phyloP scores from a whole-genome alignment of 2,329 filamentous ascomycete species.

The Pseudopyricularia javanii region DNA sequence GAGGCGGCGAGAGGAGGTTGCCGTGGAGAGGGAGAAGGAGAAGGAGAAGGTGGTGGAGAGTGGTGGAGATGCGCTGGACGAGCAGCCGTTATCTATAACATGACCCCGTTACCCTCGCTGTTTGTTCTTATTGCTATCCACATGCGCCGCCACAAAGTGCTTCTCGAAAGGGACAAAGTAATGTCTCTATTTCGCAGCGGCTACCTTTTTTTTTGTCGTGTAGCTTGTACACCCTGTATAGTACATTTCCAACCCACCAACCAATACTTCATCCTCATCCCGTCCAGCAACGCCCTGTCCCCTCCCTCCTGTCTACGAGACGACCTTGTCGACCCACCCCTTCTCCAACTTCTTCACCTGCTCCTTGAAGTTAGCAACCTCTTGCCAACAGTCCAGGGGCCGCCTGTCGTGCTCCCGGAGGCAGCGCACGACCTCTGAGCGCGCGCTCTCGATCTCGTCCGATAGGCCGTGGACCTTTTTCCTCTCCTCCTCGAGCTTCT shows the following conservation, averaged over 20 bases:
- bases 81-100: neutral
- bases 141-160: neutral
- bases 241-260: neutral
- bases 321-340: slow-evolving; percentile 75
- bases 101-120: neutral
- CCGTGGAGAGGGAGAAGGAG: neutral
- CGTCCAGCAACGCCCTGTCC: neutral
- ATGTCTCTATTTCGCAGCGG: neutral
- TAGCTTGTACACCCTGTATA: neutral
- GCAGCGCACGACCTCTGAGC: slow-evolving; percentile 66
- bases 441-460: slow-evolving; percentile 59
- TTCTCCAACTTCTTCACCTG: slow-evolving; percentile 81
- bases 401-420: slow-evolving; percentile 73
- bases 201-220: neutral
- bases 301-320: slow-evolving; percentile 22
- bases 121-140: neutral
- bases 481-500: slow-evolving; percentile 49
- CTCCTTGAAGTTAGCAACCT: slow-evolving; percentile 82
- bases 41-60: too few relatives aligned
- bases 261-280: too few relatives aligned
- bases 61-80: neutral
- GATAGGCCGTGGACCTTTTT: slow-evolving; percentile 59
- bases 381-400: slow-evolving; percentile 87
- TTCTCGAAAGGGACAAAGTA: neutral
- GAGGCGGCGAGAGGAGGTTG: neutral